A percentile compares a stretch with the other conserved stretches of the same genome.
phyloP scores from a whole-genome alignment of 192 early-diverging fungal genomes.

The Glomus cerebriforme region DNA sequence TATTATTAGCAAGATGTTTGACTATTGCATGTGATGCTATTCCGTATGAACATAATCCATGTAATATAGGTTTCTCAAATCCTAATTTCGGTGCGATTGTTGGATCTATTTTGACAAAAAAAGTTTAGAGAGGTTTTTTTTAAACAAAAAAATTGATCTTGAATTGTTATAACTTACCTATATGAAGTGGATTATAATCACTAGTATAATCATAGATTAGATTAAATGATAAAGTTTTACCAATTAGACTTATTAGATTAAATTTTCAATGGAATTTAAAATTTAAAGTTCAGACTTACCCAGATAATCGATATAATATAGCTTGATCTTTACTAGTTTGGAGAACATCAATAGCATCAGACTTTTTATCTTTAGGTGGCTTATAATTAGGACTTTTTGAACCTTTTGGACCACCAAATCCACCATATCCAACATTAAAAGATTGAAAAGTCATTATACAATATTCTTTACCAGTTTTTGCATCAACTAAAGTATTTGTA shows the following conservation, averaged over 20 bases:
- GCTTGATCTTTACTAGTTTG: slow-evolving; percentile 58
- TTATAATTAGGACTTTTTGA: slow-evolving; percentile 53
- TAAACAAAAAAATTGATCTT: too few relatives aligned
- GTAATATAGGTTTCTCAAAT: slow-evolving; percentile 72
- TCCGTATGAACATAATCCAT: slow-evolving; percentile 70
- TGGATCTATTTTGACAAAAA: slow-evolving; percentile 51
- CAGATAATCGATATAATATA: slow-evolving; percentile 72
- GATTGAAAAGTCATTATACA: slow-evolving; percentile 50
- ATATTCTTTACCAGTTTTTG: background rate
- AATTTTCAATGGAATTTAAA: background rate
- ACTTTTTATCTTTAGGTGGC: slow-evolving; percentile 55
- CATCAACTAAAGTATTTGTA: slow-evolving; percentile 34
- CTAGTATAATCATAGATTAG: background rate
- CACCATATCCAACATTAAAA: slow-evolving; percentile 72
- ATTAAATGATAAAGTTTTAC: too few relatives aligned
- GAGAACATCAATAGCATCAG: slow-evolving; percentile 57
- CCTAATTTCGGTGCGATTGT: slow-evolving; percentile 65
- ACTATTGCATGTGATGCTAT: slow-evolving; percentile 61
- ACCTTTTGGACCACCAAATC: slow-evolving; percentile 72
- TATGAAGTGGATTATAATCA: background rate
- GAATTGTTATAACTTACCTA: background rate
- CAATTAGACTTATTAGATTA: too few relatives aligned
- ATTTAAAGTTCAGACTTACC: slow-evolving; percentile 41
- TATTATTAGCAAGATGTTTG: slow-evolving; percentile 53
- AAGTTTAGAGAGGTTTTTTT: background rate